These are phyloP conservation scores for Mycena sp. DNA, from an alignment of 1,284 basidiomycete genomes.

Conservation along the genomic window DNA sequence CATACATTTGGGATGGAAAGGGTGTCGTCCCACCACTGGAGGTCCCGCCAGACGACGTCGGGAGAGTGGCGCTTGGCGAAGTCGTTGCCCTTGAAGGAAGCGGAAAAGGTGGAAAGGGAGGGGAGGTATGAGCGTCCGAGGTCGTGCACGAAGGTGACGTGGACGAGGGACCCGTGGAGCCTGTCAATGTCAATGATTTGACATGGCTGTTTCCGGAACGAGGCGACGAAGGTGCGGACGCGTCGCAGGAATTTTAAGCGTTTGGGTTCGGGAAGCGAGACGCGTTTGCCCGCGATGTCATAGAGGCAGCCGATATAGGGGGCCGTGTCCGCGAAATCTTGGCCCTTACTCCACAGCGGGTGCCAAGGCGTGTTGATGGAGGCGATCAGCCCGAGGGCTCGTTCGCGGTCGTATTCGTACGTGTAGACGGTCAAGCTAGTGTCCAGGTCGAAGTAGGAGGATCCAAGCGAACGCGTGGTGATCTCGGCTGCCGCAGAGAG, in stretches of 20 bases:
- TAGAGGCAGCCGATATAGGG: slow-evolving; percentile 40
- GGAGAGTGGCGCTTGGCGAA: slow-evolving; percentile 20
- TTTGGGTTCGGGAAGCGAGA: slow-evolving; percentile 36
- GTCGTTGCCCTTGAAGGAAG: slow-evolving; percentile 21
- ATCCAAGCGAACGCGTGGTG: slow-evolving; percentile 24
- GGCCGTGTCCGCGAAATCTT: slow-evolving; percentile 20
- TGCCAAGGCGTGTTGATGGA: slow-evolving; percentile 42
- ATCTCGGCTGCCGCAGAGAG: slow-evolving; percentile 24
- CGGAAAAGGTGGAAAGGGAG: slow-evolving; percentile 29
- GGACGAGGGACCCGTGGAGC: slow-evolving; percentile 35
- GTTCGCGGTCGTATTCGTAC: slow-evolving; percentile 33
- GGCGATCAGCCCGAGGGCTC: slow-evolving; percentile 28
- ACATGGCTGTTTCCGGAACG: background rate
- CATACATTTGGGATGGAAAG: slow-evolving; percentile 6
- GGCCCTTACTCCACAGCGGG: slow-evolving; percentile 31
- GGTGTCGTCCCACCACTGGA: slow-evolving; percentile 42
- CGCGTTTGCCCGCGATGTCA: slow-evolving; percentile 30
- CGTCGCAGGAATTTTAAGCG: slow-evolving; percentile 35
- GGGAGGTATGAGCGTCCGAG: slow-evolving; percentile 33
- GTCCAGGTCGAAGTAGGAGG: background rate
- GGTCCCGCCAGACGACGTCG: slow-evolving; percentile 32
- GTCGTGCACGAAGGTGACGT: slow-evolving; percentile 39
- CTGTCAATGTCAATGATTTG: slow-evolving; percentile 13
- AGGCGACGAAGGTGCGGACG: too few relatives aligned
- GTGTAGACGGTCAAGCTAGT: background rate